phyloP scores from a whole-genome alignment of 768 basidiomycete species.

The Lactarius tabidus region DNA sequence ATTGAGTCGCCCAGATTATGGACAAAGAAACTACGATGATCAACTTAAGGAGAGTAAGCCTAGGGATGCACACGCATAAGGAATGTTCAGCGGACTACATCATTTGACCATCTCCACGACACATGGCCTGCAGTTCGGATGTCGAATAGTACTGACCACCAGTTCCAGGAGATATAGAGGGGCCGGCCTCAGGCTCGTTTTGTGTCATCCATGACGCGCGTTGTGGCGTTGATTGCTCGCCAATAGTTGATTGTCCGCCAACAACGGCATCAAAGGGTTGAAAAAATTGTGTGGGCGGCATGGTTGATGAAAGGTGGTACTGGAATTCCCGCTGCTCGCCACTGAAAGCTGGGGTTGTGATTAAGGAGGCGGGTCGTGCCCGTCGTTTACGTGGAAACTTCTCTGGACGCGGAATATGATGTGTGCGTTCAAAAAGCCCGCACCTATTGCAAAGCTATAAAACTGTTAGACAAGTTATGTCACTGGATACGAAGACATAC shows the following conservation, averaged over 20 bases:
- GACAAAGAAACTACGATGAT: background rate
- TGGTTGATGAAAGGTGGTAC: background rate
- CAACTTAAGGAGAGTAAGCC: background rate
- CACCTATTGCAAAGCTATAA: slow-evolving; percentile 49
- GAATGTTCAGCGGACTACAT: background rate
- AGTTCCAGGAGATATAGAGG: background rate
- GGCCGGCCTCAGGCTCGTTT: background rate
- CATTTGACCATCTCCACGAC: background rate
- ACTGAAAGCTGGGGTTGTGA: background rate
- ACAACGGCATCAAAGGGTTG: background rate
- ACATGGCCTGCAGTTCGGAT: background rate
- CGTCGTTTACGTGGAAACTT: slow-evolving; percentile 11
- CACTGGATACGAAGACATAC: slow-evolving; percentile 27
- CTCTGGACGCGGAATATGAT: slow-evolving; percentile 61
- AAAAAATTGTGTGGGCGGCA: background rate
- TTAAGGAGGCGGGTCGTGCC: background rate
- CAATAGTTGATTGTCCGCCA: background rate
- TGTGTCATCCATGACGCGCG: background rate
- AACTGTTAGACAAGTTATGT: background rate
- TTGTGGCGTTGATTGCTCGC: background rate
- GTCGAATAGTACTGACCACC: background rate
- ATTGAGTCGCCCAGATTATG: background rate
- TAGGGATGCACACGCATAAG: too few relatives aligned
- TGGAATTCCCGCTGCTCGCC: background rate
- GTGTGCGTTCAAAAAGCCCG: slow-evolving; percentile 75